These are phyloP conservation scores for Penicillium paxilli DNA, from an alignment of 495 filamentous ascomycete species.

Conservation along the genomic window DNA sequence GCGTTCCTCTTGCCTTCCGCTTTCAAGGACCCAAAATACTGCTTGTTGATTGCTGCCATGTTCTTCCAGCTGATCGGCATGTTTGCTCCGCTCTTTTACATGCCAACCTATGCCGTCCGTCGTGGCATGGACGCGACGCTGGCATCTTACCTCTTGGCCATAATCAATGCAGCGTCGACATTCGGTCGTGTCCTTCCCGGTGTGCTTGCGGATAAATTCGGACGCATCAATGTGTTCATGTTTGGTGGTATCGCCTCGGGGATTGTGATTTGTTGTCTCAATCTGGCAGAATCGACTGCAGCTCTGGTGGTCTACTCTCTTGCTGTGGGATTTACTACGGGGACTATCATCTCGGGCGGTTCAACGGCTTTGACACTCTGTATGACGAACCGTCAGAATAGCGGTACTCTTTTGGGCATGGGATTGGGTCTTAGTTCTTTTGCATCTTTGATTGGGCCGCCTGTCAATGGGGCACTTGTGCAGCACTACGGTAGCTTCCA, in stretches of 20 bases:
- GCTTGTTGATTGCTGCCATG: slow-evolving; percentile 2
- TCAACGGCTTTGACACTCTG: slow-evolving; percentile 43
- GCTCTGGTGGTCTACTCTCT: slow-evolving; percentile 33
- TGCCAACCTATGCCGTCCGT: slow-evolving; percentile 54
- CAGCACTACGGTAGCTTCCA: slow-evolving; percentile 39
- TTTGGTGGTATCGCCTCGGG: slow-evolving; percentile 21
- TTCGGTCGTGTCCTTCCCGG: not conserved
- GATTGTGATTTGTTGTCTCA: slow-evolving; percentile 30
- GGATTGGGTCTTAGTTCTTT: slow-evolving; percentile 45
- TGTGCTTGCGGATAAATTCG: slow-evolving; percentile 47
- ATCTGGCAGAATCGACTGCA: slow-evolving; percentile 18
- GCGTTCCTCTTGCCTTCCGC: slow-evolving; percentile 42
- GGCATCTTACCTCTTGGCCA: slow-evolving; percentile 61
- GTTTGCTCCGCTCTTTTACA: slow-evolving; percentile 67
- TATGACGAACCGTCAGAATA: slow-evolving; percentile 39
- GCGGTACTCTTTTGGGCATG: slow-evolving; percentile 59
- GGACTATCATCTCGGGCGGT: slow-evolving; percentile 46
- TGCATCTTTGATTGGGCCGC: slow-evolving; percentile 51
- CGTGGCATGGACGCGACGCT: slow-evolving; percentile 56
- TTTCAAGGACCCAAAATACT: slow-evolving; percentile 35
- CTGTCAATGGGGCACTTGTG: slow-evolving; percentile 50
- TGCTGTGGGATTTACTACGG: slow-evolving; percentile 34
- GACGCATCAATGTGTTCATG: slow-evolving; percentile 45
- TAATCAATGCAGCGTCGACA: slow-evolving; percentile 61
- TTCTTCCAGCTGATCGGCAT: slow-evolving; percentile 66